Conservation (phyloP, 495 filamentous ascomycete species). For the Neurospora africana region DNA sequence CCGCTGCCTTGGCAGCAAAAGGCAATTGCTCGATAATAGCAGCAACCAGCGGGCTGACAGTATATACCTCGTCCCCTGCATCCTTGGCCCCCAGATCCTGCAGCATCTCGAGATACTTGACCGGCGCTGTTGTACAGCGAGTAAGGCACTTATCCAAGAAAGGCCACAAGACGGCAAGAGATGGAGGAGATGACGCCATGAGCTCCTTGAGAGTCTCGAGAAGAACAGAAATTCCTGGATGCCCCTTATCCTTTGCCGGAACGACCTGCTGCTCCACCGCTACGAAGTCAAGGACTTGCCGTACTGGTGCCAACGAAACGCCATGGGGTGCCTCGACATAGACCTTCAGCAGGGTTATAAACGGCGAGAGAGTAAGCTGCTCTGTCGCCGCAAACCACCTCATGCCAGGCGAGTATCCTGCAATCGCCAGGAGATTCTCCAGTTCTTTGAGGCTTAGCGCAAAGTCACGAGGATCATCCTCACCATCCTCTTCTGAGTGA, state of each 20-base stretch:
- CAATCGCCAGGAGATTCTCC: constrained; percentile 66
- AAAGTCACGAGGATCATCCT: constrained; percentile 31
- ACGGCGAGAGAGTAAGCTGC: constrained; percentile 46
- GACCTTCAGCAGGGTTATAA: constrained; percentile 50
- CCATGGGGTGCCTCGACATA: constrained; percentile 34
- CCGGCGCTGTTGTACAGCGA: constrained; percentile 56
- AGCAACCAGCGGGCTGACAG: constrained; percentile 44
- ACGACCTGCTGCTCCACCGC: constrained; percentile 41
- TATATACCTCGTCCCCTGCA: not conserved
- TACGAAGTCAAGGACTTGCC: constrained; percentile 37
- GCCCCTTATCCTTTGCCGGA: constrained; percentile 18
- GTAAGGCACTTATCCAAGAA: constrained; percentile 76
- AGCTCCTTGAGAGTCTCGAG: constrained; percentile 35
- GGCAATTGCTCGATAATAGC: constrained; percentile 68
- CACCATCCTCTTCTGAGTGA: not conserved
- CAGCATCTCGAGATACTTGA: constrained; percentile 59
- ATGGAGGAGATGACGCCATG: constrained; percentile 2
- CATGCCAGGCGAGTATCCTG: constrained; percentile 65
- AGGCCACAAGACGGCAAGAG: constrained; percentile 29
- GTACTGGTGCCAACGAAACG: constrained; percentile 32
- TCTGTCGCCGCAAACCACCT: constrained; percentile 60
- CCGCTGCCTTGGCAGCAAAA: constrained; percentile 46
- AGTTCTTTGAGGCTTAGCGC: constrained; percentile 54
- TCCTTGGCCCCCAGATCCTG: constrained; percentile 15
- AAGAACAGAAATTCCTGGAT: constrained; percentile 42